Conservation (phyloP, 805 yeast genomes). For the Kodamaea kakaduensis region DNA sequence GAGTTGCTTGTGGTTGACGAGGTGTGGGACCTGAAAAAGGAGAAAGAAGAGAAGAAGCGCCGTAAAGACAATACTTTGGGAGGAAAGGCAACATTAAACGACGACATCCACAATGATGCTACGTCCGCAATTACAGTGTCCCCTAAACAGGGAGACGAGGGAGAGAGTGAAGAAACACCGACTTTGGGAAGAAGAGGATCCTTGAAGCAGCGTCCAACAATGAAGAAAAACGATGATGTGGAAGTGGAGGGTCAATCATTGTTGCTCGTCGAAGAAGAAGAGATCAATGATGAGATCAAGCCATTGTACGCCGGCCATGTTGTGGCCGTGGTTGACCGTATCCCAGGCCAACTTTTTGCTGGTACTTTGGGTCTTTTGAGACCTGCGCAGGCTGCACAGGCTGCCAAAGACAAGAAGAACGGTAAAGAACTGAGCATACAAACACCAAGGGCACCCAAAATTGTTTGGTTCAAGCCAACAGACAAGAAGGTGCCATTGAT, state of each 20-base stretch:
- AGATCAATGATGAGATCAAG: constrained; percentile 84
- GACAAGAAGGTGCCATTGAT: constrained; percentile 96
- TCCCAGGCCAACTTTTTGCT: constrained; percentile 92
- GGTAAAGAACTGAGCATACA: constrained; percentile 46
- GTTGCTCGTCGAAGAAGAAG: constrained; percentile 90
- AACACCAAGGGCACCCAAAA: constrained; percentile 68
- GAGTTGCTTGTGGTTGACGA: constrained; percentile 93
- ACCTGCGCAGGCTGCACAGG: constrained; percentile 92
- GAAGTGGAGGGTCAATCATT: constrained; percentile 98
- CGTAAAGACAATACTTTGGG: constrained; percentile 59
- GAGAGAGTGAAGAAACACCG: constrained; percentile 25
- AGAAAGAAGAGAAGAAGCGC: constrained; percentile 95
- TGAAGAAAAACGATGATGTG: constrained; percentile 96
- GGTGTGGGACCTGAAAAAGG: constrained; percentile 95
- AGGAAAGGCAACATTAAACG: constrained; percentile 44
- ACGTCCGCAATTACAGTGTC: constrained; percentile 46
- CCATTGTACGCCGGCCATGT: constrained; percentile 98
- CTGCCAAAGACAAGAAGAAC: constrained; percentile 53
- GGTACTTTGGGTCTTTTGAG: constrained; percentile 92
- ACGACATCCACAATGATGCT: constrained; percentile 79
- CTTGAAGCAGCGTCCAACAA: constrained; percentile 90
- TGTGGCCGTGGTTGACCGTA: constrained; percentile 95
- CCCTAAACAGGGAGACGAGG: constrained; percentile 13
- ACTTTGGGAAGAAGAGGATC: constrained; percentile 75
- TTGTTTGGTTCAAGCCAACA: constrained; percentile 98